Evolutionary conservation across 108 stramenopile species (phyloP), one percentile per base, ranked within the genome.

Genomic region (Stephanodiscus triporus): DNA sequence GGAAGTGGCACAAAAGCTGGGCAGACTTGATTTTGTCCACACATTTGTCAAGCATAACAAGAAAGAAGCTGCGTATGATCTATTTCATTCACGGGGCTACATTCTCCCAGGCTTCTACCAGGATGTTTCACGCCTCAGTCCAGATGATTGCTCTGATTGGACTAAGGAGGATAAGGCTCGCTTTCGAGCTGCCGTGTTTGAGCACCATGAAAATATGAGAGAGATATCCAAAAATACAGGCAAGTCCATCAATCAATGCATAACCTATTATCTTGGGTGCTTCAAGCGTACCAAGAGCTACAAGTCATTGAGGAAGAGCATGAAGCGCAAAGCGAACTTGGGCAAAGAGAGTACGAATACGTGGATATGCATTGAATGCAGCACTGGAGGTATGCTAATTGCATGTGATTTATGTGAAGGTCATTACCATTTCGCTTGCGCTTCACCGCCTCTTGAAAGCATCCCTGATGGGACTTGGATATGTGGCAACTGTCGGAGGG

Each of bases 321-420:
- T 72, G 69, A 40, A 70, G 30, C 59, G 72, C 37, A 78, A 72
- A 42, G 73, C 63, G n/a, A 51, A 40, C 9, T 40, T 42, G 19
- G 45, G 40, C 19, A 66, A 63, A 0, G 78, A 77, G 30, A 55
- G 24, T 10, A 43, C 57, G 49, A 43, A 57, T 38, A 50, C 75
- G 23, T 86, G 88, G 66, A 77, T 78, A 0, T 93, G 92, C 66
- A 83, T 62, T 27, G 72, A 85, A 65, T 93, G 92, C 59, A 87
- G 87, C 16, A 85, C 88, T 20, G 92, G 92, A n/a, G 92, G 92
- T 1, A 87, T 66, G 34, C 83, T 94, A 14, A 70, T 94, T 10
- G 87, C 88, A 26, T 94, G 93, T 56, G 93, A 94, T 75, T 80
- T 85, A 16, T 94, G 93, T 66, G 91, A 91, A 58, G 56, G 73